Percentiles rank a stretch among this genome's conserved stretches.
phyloP scores from a whole-genome alignment of 2,329 filamentous ascomycete genomes.

The Hypoxylon sp. region DNA sequence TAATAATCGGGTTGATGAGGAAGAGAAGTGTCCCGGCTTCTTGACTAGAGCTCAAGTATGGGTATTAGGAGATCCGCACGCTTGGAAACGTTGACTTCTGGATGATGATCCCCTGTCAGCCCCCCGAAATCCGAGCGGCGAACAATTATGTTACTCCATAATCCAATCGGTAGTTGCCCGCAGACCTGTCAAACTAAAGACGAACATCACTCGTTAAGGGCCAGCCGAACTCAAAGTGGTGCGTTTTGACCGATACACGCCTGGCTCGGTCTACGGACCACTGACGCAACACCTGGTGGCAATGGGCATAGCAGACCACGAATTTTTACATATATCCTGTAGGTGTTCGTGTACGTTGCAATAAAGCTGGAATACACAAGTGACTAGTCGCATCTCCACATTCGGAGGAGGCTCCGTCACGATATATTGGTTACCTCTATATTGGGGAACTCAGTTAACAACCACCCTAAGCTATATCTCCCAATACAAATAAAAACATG shows the following conservation, averaged over 20 bases:
- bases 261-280: neutral
- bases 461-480: neutral
- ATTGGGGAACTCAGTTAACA: neutral
- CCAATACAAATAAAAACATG: too few relatives aligned
- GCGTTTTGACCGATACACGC: neutral
- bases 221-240: neutral
- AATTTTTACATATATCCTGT: neutral
- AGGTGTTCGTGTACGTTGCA: slow-evolving; percentile 2
- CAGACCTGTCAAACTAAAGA: neutral
- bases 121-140: neutral
- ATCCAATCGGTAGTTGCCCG: neutral
- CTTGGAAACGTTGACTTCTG: neutral
- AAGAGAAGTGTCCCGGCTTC: neutral
- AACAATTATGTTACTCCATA: neutral
- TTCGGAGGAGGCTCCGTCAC: slow-evolving; percentile 28
- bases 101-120: neutral
- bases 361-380: neutral
- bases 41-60: neutral
- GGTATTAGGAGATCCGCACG: neutral
- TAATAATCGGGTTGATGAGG: neutral
- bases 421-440: slow-evolving; percentile 27
- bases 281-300: slow-evolving; percentile 14
- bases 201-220: neutral
- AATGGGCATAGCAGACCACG: neutral
- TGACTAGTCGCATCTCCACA: slow-evolving; percentile 17